These are phyloP conservation scores for Sclerotinia trifoliorum DNA, from an alignment of 2,329 filamentous ascomycete genomes.

Conservation along the genomic window DNA sequence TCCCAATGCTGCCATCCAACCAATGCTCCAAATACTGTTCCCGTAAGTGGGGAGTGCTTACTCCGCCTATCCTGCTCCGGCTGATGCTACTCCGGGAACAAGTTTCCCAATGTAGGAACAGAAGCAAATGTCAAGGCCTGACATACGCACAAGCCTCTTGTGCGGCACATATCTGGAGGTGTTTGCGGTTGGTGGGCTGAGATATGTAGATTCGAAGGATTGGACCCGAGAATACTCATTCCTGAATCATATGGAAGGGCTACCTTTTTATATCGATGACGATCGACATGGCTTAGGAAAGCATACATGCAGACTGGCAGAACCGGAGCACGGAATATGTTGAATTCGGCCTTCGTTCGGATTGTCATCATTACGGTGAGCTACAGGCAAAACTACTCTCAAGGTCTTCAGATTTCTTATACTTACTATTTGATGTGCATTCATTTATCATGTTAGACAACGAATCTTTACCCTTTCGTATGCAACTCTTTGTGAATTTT, in stretches of 20 bases:
- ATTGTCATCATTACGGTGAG: constrained; percentile 18
- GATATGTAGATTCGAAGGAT: not conserved
- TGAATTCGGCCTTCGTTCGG: constrained; percentile 2
- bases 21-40: constrained; percentile 2
- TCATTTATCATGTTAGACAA: not conserved
- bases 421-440: not conserved
- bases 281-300: not conserved
- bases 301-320: not conserved
- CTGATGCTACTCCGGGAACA: constrained; percentile 3
- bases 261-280: not conserved
- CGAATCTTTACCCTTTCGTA: not conserved
- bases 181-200: not conserved
- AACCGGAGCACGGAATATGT: not conserved
- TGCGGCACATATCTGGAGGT: not conserved
- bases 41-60: constrained; percentile 7
- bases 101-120: constrained; percentile 2
- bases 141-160: not conserved
- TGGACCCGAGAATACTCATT: not conserved
- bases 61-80: constrained; percentile 14
- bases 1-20: not conserved
- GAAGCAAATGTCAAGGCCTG: not conserved
- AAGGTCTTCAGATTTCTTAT: not conserved
- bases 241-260: not conserved
- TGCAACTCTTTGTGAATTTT: too few species aligned
- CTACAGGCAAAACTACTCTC: not conserved